Base-by-base conservation (phyloP, 805 yeast genomes). In the Priceomyces haplophilus region DNA sequence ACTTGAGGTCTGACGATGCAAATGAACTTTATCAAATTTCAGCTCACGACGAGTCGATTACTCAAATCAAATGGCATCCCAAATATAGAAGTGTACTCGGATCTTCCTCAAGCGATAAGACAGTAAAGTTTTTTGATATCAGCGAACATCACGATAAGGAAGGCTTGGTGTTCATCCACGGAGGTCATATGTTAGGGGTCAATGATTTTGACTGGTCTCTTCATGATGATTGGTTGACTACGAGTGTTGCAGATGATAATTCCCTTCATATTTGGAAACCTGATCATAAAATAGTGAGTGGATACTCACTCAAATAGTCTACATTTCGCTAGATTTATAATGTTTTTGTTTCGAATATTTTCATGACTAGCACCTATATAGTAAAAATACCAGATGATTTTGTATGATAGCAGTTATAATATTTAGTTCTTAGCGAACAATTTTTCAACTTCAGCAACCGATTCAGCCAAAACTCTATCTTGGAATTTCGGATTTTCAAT, bases 381-480 rank as follows among this genome's bases (percentile, higher is more conserved):
- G 25, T 31, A 17, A 19, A 34, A 38, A 33, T 29, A 30, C 34
- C 31, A 40, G 30, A 19, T 34, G 27, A 21, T 27, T 15, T 27
- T 32, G 25, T 32, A 36, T 25, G 25, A 31, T 36, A 25, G 15
- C 7, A 36, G 15, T 27, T 12, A 27, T 36, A 37, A 37, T 27
- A 40, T 40, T 52, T 58, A 65, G 52, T 65, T 65, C 62, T 66
- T 68, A 46, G 82, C 75, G 57, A 88, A 88, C 67, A 85, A 72
- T 69, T 80, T 84, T 81, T 93, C 99, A 59, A 91, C 78, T 62
- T 93, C 98, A 60, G 86, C 77, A 56, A 93, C 84, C 55, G 97
- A 81, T 78, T 93, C 97, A 61, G 82, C 79, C 69, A 93, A 84
- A 43, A 88, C 85, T 69, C 76, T 84, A 55, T 88, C 95, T 79